Evolutionary conservation across 805 yeast genomes (phyloP).

Genomic region (Ogataea naganishii): DNA sequence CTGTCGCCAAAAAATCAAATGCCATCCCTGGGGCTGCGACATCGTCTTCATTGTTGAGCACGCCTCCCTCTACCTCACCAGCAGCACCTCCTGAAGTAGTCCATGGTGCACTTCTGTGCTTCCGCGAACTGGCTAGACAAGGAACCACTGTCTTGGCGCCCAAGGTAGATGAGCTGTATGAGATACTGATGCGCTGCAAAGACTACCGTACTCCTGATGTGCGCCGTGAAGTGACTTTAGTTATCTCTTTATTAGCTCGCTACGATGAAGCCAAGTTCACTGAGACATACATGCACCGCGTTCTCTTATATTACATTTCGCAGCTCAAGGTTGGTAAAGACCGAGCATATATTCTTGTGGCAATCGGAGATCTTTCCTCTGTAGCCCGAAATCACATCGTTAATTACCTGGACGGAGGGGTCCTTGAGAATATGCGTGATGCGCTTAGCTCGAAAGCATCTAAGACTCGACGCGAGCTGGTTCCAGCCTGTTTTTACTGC

Average conservation of each 20-base stretch:
- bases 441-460: slow-evolving; percentile 58
- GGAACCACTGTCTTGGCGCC: slow-evolving; percentile 67
- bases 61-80: too few relatives aligned
- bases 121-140: slow-evolving; percentile 63
- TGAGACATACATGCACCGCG: slow-evolving; percentile 70
- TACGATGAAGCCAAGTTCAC: slow-evolving; percentile 72
- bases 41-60: slow-evolving; percentile 6
- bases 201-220: slow-evolving; percentile 71
- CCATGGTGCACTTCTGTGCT: slow-evolving; percentile 84
- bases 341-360: slow-evolving; percentile 61
- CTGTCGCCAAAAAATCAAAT: slow-evolving; percentile 4
- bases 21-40: slow-evolving; percentile 2
- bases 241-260: slow-evolving; percentile 75
- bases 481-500: slow-evolving; percentile 82
- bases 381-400: slow-evolving; percentile 80
- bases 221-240: slow-evolving; percentile 75
- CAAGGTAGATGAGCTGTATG: slow-evolving; percentile 70
- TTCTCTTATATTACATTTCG: slow-evolving; percentile 66
- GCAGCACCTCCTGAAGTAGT: slow-evolving; percentile 61
- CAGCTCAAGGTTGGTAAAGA: slow-evolving; percentile 70
- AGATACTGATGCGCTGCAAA: slow-evolving; percentile 61
- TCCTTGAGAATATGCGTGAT: slow-evolving; percentile 76
- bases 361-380: slow-evolving; percentile 78
- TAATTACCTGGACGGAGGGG: slow-evolving; percentile 81
- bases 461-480: slow-evolving; percentile 61